These are phyloP conservation scores for Pisolithus marmoratus DNA, from an alignment of 768 basidiomycete genomes.

Conservation along the genomic window DNA sequence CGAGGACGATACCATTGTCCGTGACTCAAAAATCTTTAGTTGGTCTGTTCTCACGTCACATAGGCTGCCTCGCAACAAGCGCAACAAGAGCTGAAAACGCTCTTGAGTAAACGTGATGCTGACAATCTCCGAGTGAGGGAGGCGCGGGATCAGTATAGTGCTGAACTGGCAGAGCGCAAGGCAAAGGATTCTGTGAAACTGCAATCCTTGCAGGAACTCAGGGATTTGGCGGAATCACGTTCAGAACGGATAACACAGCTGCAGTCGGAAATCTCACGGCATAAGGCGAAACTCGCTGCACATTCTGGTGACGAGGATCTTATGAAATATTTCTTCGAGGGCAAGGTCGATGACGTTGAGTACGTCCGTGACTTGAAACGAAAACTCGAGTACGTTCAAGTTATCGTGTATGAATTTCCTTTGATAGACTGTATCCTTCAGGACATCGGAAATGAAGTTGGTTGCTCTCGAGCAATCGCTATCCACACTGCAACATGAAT, in stretches of 20 bases:
- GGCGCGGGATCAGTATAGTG: conserved; percentile 58
- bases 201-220: conserved; percentile 58
- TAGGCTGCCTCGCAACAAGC: conserved; percentile 42
- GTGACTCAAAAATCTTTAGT: conserved; percentile 16
- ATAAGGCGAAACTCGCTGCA: conserved; percentile 76
- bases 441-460: conserved; percentile 47
- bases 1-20: conserved; percentile 41
- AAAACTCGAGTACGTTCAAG: conserved; percentile 46
- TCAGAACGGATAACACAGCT: conserved; percentile 69
- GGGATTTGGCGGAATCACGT: conserved; percentile 58
- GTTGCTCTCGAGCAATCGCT: conserved; percentile 50
- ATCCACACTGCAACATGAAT: conserved; percentile 35
- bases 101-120: conserved; percentile 57
- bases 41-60: conserved; percentile 9
- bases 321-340: conserved; percentile 61
- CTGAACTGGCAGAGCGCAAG: conserved; percentile 65
- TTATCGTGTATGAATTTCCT: background rate
- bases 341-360: conserved; percentile 43
- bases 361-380: conserved; percentile 51
- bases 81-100: conserved; percentile 57
- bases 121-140: conserved; percentile 68
- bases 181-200: conserved; percentile 55
- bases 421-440: conserved; percentile 21
- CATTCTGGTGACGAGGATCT: conserved; percentile 64
- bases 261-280: conserved; percentile 64